phyloP scores from a whole-genome alignment of 1,284 basidiomycete genomes.

The Tremellales sp. region DNA sequence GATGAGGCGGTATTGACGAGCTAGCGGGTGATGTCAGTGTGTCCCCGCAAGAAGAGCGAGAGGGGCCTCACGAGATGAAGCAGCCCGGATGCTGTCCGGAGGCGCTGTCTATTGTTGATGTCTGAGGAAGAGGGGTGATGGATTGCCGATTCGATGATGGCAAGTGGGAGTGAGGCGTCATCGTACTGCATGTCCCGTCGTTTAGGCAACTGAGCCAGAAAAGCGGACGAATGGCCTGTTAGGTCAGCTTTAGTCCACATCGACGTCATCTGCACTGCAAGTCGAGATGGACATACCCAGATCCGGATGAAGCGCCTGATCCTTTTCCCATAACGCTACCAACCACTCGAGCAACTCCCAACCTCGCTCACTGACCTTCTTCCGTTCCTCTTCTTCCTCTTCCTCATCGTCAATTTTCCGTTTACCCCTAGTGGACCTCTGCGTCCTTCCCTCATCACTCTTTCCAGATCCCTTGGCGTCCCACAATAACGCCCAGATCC shows the following conservation, averaged over 20 bases:
- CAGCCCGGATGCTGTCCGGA: slow-evolving; percentile 1
- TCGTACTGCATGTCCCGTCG: slow-evolving; percentile 15
- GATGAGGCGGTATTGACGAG: slow-evolving; percentile 15
- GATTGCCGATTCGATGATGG: slow-evolving; percentile 17
- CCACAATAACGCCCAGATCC: slow-evolving; percentile 29
- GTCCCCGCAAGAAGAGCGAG: not conserved
- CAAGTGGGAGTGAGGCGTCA: slow-evolving; percentile 16
- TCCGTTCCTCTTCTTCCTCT: slow-evolving; percentile 9
- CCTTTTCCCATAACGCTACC: slow-evolving; percentile 29
- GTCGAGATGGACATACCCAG: too few species aligned
- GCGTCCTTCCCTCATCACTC: not conserved
- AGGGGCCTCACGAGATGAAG: slow-evolving; percentile 11
- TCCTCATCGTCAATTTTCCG: slow-evolving; percentile 16
- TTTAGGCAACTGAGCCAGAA: slow-evolving; percentile 25
- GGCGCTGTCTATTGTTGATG: not conserved
- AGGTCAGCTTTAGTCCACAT: not conserved
- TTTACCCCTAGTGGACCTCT: not conserved
- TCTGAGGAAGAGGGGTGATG: too few species aligned
- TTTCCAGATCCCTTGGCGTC: not conserved
- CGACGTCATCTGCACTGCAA: not conserved
- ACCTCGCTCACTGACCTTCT: slow-evolving; percentile 13
- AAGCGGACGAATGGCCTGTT: slow-evolving; percentile 13
- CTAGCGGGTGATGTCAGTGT: slow-evolving; percentile 8
- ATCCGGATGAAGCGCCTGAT: too few species aligned
- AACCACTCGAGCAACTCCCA: slow-evolving; percentile 35